Conservation (phyloP, 495 filamentous ascomycete genomes). For the Trichoderma parareesei region DNA sequence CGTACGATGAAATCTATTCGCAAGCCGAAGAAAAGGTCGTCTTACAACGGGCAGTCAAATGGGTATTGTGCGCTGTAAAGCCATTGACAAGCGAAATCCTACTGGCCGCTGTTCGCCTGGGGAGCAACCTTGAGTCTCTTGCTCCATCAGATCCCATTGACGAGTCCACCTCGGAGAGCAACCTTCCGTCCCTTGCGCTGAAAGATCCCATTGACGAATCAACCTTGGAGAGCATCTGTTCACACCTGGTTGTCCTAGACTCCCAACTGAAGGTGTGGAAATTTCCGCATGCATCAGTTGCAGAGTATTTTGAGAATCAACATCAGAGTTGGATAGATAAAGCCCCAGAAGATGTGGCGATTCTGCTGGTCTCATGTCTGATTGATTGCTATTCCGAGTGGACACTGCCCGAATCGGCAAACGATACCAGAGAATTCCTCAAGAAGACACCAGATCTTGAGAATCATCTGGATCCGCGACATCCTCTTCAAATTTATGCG, state of each 20-base stretch:
- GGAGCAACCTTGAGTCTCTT: neutral
- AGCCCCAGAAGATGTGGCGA: neutral
- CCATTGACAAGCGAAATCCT: neutral
- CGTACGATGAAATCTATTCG: neutral
- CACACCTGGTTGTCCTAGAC: neutral
- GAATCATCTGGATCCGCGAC: neutral
- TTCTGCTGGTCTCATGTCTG: neutral
- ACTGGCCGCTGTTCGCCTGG: neutral
- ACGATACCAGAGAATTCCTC: neutral
- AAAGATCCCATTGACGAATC: neutral
- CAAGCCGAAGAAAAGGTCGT: neutral
- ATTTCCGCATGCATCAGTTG: slow-evolving; percentile 2
- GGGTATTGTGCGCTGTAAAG: neutral
- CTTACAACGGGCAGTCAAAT: neutral
- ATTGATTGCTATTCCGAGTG: neutral
- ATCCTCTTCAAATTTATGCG: neutral
- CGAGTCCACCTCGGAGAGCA: neutral
- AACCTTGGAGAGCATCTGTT: neutral
- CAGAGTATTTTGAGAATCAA: neutral
- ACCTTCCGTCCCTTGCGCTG: neutral
- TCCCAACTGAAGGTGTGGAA: neutral
- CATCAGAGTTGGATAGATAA: neutral
- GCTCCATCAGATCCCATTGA: neutral
- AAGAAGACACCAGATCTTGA: neutral
- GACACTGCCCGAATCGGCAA: neutral